Conservation (phyloP, 306 rosid genomes). For the Vigna nakashimae region DNA sequence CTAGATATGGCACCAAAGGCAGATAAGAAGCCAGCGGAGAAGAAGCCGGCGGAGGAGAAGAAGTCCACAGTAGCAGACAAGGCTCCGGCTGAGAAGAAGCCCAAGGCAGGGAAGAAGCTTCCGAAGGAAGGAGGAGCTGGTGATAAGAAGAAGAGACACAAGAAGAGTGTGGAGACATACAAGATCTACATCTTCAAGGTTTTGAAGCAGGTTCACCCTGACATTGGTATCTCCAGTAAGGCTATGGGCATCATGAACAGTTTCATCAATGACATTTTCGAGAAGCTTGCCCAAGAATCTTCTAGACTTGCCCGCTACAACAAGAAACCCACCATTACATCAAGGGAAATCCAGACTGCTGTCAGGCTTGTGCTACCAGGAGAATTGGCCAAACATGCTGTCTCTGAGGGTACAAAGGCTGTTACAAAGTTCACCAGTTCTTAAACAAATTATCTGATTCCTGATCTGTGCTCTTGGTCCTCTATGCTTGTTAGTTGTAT, state of each 20-base stretch:
- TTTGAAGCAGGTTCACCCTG: not conserved
- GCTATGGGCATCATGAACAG: constrained; percentile 4
- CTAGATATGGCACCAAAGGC: constrained; percentile 55
- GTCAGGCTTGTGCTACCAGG: constrained; percentile 80
- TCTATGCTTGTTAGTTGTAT: too few species aligned
- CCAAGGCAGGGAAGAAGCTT: constrained; percentile 80
- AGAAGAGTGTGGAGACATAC: constrained; percentile 1
- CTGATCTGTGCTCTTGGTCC: too few species aligned
- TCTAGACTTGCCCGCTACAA: constrained; percentile 77
- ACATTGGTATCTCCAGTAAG: not conserved
- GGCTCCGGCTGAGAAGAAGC: constrained; percentile 67
- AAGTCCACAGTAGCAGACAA: constrained; percentile 56
- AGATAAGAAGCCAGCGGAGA: constrained; percentile 65
- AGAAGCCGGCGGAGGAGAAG: constrained; percentile 72
- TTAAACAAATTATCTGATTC: too few species aligned
- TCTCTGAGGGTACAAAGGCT: constrained; percentile 79
- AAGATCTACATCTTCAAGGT: not conserved
- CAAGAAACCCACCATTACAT: constrained; percentile 79
- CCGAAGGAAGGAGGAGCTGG: constrained; percentile 68
- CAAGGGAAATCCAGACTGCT: constrained; percentile 79
- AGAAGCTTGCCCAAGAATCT: constrained; percentile 51
- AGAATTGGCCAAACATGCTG: constrained; percentile 72
- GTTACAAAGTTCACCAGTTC: constrained; percentile 78
- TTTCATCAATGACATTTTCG: not conserved
- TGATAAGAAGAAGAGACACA: not conserved